Evolutionary conservation across 1,139 yeast genomes (phyloP), one percentile per base, ranked within the genome.

Genomic region (Yamadazyma kanchanaburiensis): DNA sequence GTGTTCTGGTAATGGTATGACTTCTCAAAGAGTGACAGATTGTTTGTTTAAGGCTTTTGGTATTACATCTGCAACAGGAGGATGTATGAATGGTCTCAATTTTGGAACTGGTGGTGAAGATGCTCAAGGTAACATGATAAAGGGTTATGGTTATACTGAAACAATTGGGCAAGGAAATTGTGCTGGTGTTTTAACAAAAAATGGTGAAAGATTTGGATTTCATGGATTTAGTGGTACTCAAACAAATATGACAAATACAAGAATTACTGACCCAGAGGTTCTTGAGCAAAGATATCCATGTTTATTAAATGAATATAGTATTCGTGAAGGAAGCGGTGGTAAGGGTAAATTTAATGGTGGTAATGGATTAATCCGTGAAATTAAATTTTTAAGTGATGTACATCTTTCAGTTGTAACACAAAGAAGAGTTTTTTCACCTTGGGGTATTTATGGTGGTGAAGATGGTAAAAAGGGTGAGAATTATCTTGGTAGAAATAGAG

Each of bases 401-500:
- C 53, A 49, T 33, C 49, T 45, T 21, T 39, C 52, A 5, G 37
- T 46, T 20, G 49, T 46, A 9, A 47, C 53, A n/a, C 54, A 49
- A 31, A 36, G 53, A 31, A 31, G 55, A 35, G 51, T 49, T 8
- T 42, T 35, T 23, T 18, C 42, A 6, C 55, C 55, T 6, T 47
- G 46, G 45, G 55, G 55, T 2, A 33, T 49, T 4, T 42, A 45
- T 25, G 55, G 55, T 20, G 53, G 53, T 15, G 62, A 55, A 12
- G 65, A 69, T 32, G 91, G 86, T 4, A 56, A 55, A 15, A 58
- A 74, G 25, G 91, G 91, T 4, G 56, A 64, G 33, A 82, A 81
- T 43, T 48, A 70, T 15, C 77, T 85, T 81, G 48, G 68, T 11
- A 50, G 60, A 33, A 46, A 46, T 20, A 32, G 53, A 49, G 36